phyloP scores from a whole-genome alignment of 495 filamentous ascomycete genomes.

The Margaritispora aquatica region DNA sequence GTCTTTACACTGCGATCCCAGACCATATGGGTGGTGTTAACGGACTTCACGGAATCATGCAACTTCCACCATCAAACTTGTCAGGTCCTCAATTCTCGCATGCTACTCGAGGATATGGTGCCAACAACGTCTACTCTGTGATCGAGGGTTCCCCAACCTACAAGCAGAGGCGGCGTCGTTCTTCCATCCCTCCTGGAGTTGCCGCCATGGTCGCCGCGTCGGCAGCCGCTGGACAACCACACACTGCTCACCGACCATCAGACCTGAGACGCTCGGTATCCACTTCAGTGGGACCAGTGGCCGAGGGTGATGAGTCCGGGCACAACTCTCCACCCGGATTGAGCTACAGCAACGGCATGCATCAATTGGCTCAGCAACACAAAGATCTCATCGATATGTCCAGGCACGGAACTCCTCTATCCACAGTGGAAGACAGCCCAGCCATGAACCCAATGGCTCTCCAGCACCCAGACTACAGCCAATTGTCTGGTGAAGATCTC shows the following conservation, averaged over 20 bases:
- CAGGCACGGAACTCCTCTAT: constrained; percentile 79
- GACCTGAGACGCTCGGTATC: constrained; percentile 91
- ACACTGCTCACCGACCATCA: constrained; percentile 60
- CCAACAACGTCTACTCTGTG: constrained; percentile 84
- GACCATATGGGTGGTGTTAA: constrained; percentile 55
- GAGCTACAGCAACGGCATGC: constrained; percentile 56
- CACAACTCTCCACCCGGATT: constrained; percentile 65
- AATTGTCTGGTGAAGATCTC: constrained; percentile 58
- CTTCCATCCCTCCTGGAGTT: constrained; percentile 76
- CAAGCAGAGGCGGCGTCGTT: constrained; percentile 90
- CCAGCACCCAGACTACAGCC: constrained; percentile 59
- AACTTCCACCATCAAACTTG: constrained; percentile 82
- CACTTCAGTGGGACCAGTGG: constrained; percentile 75
- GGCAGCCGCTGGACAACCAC: constrained; percentile 29
- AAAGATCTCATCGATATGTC: constrained; percentile 81
- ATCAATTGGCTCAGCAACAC: constrained; percentile 55
- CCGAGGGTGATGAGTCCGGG: constrained; percentile 66
- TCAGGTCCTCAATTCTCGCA: constrained; percentile 65
- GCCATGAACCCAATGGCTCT: constrained; percentile 57
- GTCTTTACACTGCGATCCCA: constrained; percentile 89
- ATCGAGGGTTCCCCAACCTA: constrained; percentile 98
- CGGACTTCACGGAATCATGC: constrained; percentile 78
- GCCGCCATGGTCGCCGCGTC: constrained; percentile 57
- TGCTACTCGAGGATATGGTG: constrained; percentile 54
- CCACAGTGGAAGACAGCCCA: constrained; percentile 71